Percentiles rank a stretch among this genome's conserved stretches.
phyloP scores from a whole-genome alignment of 306 rosid species.

The Corylus heterophylla region DNA sequence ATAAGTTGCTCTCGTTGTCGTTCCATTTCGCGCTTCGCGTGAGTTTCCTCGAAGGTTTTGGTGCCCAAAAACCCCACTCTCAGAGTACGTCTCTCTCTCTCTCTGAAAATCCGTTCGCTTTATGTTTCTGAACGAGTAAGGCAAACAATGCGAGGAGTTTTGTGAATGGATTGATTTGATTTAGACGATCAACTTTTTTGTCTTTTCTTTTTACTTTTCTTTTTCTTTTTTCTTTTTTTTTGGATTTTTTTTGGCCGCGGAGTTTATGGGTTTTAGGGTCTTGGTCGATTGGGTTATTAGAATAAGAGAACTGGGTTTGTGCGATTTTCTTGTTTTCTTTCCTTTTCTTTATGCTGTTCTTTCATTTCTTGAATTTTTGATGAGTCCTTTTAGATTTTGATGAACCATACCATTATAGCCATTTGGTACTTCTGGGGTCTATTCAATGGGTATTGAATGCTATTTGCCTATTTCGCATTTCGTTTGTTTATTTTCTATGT shows the following conservation, averaged over 20 bases:
- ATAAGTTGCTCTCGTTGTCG: neutral
- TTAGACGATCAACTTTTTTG: neutral
- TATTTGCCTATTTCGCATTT: neutral
- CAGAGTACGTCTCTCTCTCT: neutral
- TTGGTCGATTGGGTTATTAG: neutral
- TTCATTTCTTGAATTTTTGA: neutral
- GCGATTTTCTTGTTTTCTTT: neutral
- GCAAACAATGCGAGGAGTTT: neutral
- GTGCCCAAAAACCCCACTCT: neutral
- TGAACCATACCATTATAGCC: neutral
- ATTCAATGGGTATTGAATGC: neutral
- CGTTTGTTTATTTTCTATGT: neutral
- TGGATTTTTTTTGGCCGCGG: neutral
- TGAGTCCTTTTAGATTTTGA: neutral
- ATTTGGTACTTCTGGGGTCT: neutral
- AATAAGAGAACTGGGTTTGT: neutral
- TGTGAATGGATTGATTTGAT: neutral
- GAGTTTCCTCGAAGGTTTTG: neutral
- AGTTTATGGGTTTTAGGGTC: neutral
- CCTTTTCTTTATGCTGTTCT: neutral
- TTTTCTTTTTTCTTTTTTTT: neutral
- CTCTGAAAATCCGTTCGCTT: neutral
- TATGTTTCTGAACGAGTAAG: neutral
- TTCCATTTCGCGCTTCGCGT: neutral
- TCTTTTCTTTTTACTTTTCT: too few species aligned